Percentiles rank a stretch among this genome's conserved stretches.
These are phyloP conservation scores for Chlorella sp. DNA, from an alignment of 139 green algal species.

Conservation along the genomic window DNA sequence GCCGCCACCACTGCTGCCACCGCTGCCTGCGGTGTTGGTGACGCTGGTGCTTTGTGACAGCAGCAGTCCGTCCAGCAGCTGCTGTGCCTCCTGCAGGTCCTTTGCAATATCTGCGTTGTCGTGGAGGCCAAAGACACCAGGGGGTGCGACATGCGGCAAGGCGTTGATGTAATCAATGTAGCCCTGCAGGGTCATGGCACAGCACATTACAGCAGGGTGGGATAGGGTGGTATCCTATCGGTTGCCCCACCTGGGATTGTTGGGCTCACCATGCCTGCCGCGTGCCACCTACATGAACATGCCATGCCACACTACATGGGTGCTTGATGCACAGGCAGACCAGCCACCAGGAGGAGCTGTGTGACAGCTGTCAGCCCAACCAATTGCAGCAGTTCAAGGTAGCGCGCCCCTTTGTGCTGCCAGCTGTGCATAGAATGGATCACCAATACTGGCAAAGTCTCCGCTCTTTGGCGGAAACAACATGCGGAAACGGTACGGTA, in stretches of 20 bases:
- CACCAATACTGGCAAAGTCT: too few relatives aligned
- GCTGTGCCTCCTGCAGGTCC: slow-evolving; percentile 65
- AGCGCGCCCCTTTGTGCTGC: too few relatives aligned
- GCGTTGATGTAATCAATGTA: slow-evolving; percentile 48
- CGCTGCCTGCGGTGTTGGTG: slow-evolving; percentile 6
- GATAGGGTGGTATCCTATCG: too few relatives aligned
- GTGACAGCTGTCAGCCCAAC: too few relatives aligned
- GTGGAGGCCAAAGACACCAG: slow-evolving; percentile 73
- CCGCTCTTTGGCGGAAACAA: background rate
- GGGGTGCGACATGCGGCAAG: slow-evolving; percentile 50
- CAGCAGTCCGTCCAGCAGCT: slow-evolving; percentile 53
- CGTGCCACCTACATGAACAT: background rate
- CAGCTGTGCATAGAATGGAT: too few relatives aligned
- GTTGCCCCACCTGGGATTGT: background rate
- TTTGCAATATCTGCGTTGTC: slow-evolving; percentile 78
- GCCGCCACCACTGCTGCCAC: too few relatives aligned
- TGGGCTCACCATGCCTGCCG: background rate
- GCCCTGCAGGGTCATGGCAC: slow-evolving; percentile 7
- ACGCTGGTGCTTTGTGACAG: slow-evolving; percentile 22
- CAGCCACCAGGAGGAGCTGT: too few relatives aligned
- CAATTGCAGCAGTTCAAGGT: too few relatives aligned
- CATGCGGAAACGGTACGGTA: too few relatives aligned
- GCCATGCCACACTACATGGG: too few relatives aligned
- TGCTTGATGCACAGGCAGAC: too few relatives aligned
- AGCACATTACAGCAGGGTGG: too few relatives aligned